These are phyloP conservation scores for Borealophlyctis nickersoniae DNA, from an alignment of 192 early-diverging fungal genomes.

Conservation along the genomic window DNA sequence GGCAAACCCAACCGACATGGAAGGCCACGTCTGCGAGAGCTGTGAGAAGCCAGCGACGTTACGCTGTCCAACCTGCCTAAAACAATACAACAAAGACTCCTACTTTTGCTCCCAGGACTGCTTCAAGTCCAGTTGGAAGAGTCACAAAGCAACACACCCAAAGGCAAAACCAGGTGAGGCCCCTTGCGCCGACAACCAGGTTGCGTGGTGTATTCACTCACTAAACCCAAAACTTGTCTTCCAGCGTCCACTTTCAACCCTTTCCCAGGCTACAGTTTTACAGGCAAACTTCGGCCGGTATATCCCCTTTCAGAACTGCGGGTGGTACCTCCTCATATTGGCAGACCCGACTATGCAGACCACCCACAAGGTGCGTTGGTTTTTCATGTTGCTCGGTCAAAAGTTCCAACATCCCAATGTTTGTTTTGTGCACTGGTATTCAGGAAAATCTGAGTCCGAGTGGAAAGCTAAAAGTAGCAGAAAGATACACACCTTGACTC, in stretches of 20 bases:
- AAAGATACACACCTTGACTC: constrained; percentile 67
- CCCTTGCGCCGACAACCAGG: too few relatives aligned
- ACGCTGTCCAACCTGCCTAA: constrained; percentile 40
- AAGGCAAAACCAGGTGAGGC: not conserved
- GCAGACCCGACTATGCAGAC: constrained; percentile 44
- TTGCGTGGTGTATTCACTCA: too few relatives aligned
- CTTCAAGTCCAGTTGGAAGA: constrained; percentile 45
- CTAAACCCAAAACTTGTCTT: too few relatives aligned
- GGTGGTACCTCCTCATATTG: constrained; percentile 36
- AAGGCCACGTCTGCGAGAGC: constrained; percentile 22
- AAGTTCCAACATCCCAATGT: not conserved
- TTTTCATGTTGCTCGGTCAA: too few relatives aligned
- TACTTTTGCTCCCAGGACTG: constrained; percentile 43
- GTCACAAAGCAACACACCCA: constrained; percentile 46
- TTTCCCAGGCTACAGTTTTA: constrained; percentile 43
- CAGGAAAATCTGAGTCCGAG: constrained; percentile 1
- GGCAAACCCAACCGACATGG: too few relatives aligned
- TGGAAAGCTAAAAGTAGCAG: constrained; percentile 65
- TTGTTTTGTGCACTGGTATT: not conserved
- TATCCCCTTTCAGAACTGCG: constrained; percentile 46
- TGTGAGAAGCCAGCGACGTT: constrained; percentile 33
- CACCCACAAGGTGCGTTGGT: constrained; percentile 19
- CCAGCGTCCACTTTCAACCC: constrained; percentile 36
- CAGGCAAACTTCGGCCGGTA: constrained; percentile 48
- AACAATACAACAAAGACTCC: constrained; percentile 24